Evolutionary conservation across 768 basidiomycete genomes (phyloP).

Genomic region (Amanita muscaria): DNA sequence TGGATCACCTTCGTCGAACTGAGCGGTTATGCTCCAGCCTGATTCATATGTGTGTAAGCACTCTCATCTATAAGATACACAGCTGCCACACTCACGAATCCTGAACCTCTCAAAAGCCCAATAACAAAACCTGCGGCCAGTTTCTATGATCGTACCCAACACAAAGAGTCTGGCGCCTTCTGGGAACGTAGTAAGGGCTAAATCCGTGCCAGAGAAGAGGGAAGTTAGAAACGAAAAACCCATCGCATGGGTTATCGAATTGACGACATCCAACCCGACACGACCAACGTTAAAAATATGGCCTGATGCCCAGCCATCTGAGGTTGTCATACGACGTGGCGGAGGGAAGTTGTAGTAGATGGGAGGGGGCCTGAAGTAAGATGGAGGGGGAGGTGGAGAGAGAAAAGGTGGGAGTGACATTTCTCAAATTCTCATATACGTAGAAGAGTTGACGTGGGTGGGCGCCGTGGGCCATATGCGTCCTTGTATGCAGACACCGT

Average conservation of each 20-base stretch:
- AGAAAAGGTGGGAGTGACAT: no score
- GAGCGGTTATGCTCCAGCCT: conserved; percentile 38
- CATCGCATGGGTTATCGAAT: conserved; percentile 20
- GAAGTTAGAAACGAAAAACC: conserved; percentile 29
- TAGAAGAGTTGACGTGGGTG: no score
- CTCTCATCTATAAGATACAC: neutral
- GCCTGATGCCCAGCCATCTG: no score
- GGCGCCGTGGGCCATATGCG: no score
- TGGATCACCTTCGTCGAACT: conserved; percentile 38
- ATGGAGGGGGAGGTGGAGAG: no score
- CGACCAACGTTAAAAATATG: neutral
- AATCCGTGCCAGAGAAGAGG: conserved; percentile 13
- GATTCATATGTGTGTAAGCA: neutral
- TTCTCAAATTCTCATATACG: no score
- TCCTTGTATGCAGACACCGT: no score
- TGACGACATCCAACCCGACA: conserved; percentile 1
- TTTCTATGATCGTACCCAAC: conserved; percentile 30
- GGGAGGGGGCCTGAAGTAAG: no score
- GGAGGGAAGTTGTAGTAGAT: no score
- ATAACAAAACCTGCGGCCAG: conserved; percentile 23
- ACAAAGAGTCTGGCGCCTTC: conserved; percentile 24
- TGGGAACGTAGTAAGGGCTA: conserved; percentile 14
- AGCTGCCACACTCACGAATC: conserved; percentile 23
- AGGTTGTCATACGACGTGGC: no score
- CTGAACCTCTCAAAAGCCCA: conserved; percentile 28